Evolutionary conservation across 1,284 basidiomycete genomes (phyloP).

Genomic region (Leucoagaricus sp.): DNA sequence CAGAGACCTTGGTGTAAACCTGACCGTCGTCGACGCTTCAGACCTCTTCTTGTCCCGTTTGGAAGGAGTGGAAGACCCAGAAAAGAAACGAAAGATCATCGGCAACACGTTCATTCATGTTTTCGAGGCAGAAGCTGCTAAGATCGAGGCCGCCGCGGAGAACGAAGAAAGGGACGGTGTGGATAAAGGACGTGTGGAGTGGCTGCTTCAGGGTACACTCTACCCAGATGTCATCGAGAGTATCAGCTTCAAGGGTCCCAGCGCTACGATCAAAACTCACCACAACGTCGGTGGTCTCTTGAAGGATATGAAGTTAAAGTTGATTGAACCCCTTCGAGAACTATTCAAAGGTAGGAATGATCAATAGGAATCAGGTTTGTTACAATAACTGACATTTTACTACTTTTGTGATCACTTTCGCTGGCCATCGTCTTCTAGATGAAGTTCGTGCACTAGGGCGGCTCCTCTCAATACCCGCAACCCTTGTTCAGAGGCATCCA

Average conservation of each 20-base stretch:
- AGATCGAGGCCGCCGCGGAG: slow-evolving; percentile 86
- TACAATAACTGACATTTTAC: slow-evolving; percentile 1
- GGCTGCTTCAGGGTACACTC: slow-evolving; percentile 97
- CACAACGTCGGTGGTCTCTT: slow-evolving; percentile 98
- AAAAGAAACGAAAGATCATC: slow-evolving; percentile 97
- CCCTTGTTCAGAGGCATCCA: slow-evolving; percentile 96
- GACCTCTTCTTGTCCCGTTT: slow-evolving; percentile 92
- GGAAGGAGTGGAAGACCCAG: slow-evolving; percentile 92
- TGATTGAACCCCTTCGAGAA: slow-evolving; percentile 97
- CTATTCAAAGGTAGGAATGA: slow-evolving; percentile 89
- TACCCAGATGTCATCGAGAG: slow-evolving; percentile 99
- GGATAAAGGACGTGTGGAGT: slow-evolving; percentile 91
- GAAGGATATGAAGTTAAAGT: slow-evolving; percentile 98
- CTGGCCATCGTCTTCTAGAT: slow-evolving; percentile 50
- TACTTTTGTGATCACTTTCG: slow-evolving; percentile 2
- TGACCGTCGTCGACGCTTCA: slow-evolving; percentile 95
- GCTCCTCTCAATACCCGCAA: slow-evolving; percentile 88
- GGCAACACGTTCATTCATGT: slow-evolving; percentile 99
- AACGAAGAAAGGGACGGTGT: slow-evolving; percentile 71
- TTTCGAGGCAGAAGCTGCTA: slow-evolving; percentile 91
- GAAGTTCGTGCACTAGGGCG: slow-evolving; percentile 95
- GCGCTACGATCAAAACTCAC: slow-evolving; percentile 99
- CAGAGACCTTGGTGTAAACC: slow-evolving; percentile 92
- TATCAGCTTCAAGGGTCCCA: slow-evolving; percentile 99
- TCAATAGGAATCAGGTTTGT: slow-evolving; percentile 7